A percentile compares a stretch with the other conserved stretches of the same genome.
phyloP scores from a whole-genome alignment of 495 filamentous ascomycete species.

The Penicillium alfredii region DNA sequence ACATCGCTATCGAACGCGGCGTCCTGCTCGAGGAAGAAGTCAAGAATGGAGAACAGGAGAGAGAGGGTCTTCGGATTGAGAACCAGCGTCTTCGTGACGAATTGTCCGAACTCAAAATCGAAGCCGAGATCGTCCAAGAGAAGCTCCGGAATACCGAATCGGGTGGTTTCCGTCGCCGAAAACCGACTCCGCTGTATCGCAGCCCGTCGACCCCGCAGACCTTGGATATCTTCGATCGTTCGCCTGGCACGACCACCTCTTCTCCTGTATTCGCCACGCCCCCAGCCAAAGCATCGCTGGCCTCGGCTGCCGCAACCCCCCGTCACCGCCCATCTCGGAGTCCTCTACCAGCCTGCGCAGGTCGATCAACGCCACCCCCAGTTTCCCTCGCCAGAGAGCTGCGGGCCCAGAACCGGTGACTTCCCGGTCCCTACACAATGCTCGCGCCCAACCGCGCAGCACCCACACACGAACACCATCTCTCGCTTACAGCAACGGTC shows the following conservation, averaged over 20 bases:
- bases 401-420: conserved; percentile 30
- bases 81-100: conserved; percentile 84
- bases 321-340: conserved; percentile 57
- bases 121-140: conserved; percentile 89
- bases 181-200: conserved; percentile 45
- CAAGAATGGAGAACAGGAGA: conserved; percentile 80
- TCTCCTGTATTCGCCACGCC: conserved; percentile 68
- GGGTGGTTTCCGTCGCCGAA: conserved; percentile 46
- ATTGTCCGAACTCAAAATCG: conserved; percentile 84
- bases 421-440: conserved; percentile 36
- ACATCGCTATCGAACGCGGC: conserved; percentile 80
- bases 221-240: conserved; percentile 45
- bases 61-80: conserved; percentile 81
- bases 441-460: conserved; percentile 36
- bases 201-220: conserved; percentile 45
- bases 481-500: conserved; percentile 40
- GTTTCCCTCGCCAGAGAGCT: conserved; percentile 35
- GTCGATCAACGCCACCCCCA: conserved; percentile 42
- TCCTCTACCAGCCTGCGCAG: conserved; percentile 40
- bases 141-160: conserved; percentile 70
- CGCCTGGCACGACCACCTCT: conserved; percentile 60
- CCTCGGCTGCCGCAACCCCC: conserved; percentile 73
- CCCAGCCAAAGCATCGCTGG: conserved; percentile 62
- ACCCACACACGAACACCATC: conserved; percentile 50
- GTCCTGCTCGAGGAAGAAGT: conserved; percentile 96